Percentiles rank a stretch among this genome's conserved stretches.
Evolutionary conservation across 2,329 filamentous ascomycete genomes (phyloP).

Genomic region (Aspergillus pseudotamarii): DNA sequence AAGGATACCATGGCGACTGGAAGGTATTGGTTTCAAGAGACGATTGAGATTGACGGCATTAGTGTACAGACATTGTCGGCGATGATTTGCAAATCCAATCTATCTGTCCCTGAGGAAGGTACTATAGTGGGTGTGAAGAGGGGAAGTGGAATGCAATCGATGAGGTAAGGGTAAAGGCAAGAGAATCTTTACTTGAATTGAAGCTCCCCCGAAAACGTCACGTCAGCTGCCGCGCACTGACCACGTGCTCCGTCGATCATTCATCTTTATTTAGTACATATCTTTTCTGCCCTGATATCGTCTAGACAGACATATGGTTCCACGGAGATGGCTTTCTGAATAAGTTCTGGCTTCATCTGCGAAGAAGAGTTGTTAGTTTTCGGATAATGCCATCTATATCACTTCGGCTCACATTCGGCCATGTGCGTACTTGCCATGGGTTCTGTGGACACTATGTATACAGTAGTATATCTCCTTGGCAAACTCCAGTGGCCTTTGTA

Average conservation of each 20-base stretch:
- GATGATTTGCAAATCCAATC: background rate
- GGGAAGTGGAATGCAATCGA: background rate
- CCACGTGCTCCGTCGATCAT: constrained; percentile 6
- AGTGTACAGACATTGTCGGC: background rate
- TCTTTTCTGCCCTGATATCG: background rate
- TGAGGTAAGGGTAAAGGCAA: constrained; percentile 6
- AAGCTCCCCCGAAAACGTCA: background rate
- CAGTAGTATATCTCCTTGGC: no score
- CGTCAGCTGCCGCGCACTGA: constrained; percentile 2
- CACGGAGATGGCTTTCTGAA: no score
- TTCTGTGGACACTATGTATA: background rate
- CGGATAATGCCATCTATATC: background rate
- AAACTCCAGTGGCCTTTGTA: background rate
- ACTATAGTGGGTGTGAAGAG: background rate
- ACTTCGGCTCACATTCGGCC: background rate
- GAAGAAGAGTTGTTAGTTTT: no score
- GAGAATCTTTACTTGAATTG: background rate
- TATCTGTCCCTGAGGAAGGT: background rate
- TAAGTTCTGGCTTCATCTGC: no score
- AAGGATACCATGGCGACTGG: constrained; percentile 69
- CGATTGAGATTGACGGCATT: background rate
- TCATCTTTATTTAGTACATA: background rate
- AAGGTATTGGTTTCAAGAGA: background rate
- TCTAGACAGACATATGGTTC: background rate
- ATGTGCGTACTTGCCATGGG: background rate